Percentiles rank a stretch among this genome's conserved stretches.
Evolutionary conservation across 768 basidiomycete species (phyloP).

Genomic region (Russula foetens): DNA sequence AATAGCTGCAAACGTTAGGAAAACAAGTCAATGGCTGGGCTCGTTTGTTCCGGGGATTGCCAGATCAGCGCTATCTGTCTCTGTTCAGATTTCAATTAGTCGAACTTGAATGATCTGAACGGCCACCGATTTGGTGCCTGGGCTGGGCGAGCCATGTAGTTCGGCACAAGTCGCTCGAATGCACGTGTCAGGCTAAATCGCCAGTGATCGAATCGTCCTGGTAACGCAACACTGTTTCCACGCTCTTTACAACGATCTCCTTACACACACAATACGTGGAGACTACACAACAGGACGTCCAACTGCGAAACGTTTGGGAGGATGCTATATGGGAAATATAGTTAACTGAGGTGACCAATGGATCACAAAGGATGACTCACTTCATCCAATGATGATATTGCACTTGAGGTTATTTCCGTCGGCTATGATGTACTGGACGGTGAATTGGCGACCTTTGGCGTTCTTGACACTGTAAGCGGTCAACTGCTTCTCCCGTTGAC

Average conservation of each 20-base stretch:
- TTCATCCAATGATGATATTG: background rate
- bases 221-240: background rate
- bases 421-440: background rate
- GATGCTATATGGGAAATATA: background rate
- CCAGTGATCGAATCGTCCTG: background rate
- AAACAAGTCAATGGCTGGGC: too few species aligned
- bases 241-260: background rate
- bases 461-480: background rate
- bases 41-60: too few species aligned
- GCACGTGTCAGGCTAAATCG: too few species aligned
- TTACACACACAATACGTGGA: background rate
- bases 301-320: background rate
- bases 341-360: background rate
- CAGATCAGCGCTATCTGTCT: too few species aligned
- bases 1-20: too few species aligned
- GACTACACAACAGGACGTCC: background rate
- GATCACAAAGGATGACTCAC: background rate
- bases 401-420: conserved; percentile 3
- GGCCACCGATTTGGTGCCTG: too few species aligned
- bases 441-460: background rate
- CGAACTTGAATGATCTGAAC: too few species aligned
- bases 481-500: background rate
- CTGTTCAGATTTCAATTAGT: too few species aligned
- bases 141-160: too few species aligned
- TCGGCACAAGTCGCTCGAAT: too few species aligned